Percentiles rank a stretch among this genome's conserved stretches.
Conservation (phyloP, 2,329 filamentous ascomycete species). For the Fusarium redolens region DNA sequence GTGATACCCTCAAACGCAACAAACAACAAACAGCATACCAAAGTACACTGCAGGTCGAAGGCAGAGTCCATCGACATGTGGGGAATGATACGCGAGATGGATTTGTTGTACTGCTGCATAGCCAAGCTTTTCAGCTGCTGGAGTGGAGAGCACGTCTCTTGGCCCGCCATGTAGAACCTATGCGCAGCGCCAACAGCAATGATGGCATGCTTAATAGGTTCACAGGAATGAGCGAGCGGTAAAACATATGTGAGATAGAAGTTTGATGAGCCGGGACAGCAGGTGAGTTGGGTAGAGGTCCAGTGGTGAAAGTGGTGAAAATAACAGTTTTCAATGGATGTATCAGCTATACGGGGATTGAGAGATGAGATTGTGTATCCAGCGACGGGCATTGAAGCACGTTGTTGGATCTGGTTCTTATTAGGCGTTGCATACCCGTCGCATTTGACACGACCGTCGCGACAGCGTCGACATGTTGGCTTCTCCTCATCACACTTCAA, state of each 20-base stretch:
- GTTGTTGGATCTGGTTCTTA: constrained; percentile 3
- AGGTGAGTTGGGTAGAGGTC: constrained; percentile 31
- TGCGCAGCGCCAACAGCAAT: constrained; percentile 35
- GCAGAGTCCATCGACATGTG: constrained; percentile 22
- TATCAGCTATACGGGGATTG: constrained; percentile 2
- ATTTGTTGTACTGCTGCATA: constrained; percentile 39
- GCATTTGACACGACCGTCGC: constrained; percentile 28
- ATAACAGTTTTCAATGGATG: constrained; percentile 26
- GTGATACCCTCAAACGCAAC: constrained; percentile 39
- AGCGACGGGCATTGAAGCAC: not conserved
- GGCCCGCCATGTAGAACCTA: constrained; percentile 27
- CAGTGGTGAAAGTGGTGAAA: constrained; percentile 38
- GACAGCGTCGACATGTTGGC: constrained; percentile 37
- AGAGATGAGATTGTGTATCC: constrained; percentile 1
- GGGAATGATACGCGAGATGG: constrained; percentile 32
- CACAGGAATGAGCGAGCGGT: constrained; percentile 26
- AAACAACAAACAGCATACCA: constrained; percentile 40
- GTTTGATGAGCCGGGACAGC: constrained; percentile 16
- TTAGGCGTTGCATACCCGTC: constrained; percentile 34
- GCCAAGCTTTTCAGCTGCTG: constrained; percentile 33
- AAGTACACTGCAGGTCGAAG: constrained; percentile 28
- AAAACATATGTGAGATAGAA: constrained; percentile 27
- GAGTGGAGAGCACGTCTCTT: constrained; percentile 22
- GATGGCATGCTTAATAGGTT: constrained; percentile 24
- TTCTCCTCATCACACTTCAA: constrained; percentile 46